Percentiles rank a stretch among this genome's conserved stretches.
These are phyloP conservation scores for Fusarium humuli DNA, from an alignment of 2,329 filamentous ascomycete genomes.

Conservation along the genomic window DNA sequence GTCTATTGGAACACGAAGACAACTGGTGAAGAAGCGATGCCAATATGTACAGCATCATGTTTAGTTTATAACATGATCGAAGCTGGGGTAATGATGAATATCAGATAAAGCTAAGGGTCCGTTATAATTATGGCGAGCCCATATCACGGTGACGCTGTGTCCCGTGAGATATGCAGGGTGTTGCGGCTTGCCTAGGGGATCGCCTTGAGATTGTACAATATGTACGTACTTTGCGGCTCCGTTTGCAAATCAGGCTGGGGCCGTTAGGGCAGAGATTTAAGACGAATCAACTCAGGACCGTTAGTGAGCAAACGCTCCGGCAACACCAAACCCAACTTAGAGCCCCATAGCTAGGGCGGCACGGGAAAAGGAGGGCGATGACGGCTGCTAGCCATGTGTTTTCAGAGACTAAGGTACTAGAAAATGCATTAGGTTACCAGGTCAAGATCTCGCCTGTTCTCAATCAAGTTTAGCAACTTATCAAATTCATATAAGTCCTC, in stretches of 20 bases:
- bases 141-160: constrained; percentile 30
- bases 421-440: neutral
- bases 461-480: neutral
- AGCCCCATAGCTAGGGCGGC: constrained; percentile 4
- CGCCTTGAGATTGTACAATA: constrained; percentile 1
- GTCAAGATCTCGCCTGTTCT: neutral
- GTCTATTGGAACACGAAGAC: neutral
- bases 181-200: constrained; percentile 1
- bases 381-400: constrained; percentile 8
- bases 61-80: constrained; percentile 15
- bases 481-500: neutral
- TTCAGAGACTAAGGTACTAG: constrained; percentile 2
- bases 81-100: constrained; percentile 27
- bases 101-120: constrained; percentile 20
- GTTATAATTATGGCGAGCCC: constrained; percentile 27
- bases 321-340: constrained; percentile 6
- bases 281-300: constrained; percentile 4
- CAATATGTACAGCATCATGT: constrained; percentile 1
- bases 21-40: neutral
- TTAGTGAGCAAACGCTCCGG: constrained; percentile 4
- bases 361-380: constrained; percentile 11
- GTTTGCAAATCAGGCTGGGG: constrained; percentile 7
- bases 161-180: constrained; percentile 33
- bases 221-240: constrained; percentile 40
- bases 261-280: constrained; percentile 3